Evolutionary conservation across 1,139 yeast genomes (phyloP), one percentile per base, ranked within the genome.

Genomic region (Lodderomyces elongisporus): DNA sequence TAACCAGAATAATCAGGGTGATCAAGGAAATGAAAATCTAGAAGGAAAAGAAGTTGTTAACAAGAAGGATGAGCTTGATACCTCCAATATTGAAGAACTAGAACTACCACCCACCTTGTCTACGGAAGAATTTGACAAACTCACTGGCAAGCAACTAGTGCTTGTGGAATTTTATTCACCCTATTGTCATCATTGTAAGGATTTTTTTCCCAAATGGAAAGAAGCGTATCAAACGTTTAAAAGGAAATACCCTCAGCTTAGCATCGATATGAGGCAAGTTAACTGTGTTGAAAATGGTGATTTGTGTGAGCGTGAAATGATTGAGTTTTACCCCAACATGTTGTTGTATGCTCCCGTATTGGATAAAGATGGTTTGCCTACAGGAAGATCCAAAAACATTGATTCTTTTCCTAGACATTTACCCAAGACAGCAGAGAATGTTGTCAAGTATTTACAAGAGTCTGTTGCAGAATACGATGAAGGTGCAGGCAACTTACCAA

Each of bases 251-350:
- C 62, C 70, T 30, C 38, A 54, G 17, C 44, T 70, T 36, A 66
- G 70, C 4, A 66, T 80, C 20, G 63, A 63, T 10, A 74, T 82
- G 72, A 63, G 70, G 37, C 91, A 82, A 49, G 89, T 83, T 15
- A 74, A 83, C 50, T 84, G 93, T 60, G 66, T 79, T 14, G 79
- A 70, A 32, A 73, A 76, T 51, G 89, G 88, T 8, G 91, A 83
- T 52, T 60, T 83, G 33, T 83, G 93, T 55, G 67, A 61, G 12
- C 58, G 77, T 17, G 87, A 84, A 54, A 64, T 66, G 8, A 69
- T 84, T 28, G 51, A 42, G 14, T 64, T 61, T 21, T 83, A 70
- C 46, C 94, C 94, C 8, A 60, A 63, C 29, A 56, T 83, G 25
- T 60, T 81, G 38, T 57, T 83, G 7, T 83, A 82, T 52, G 74